Conservation (phyloP, 257 asterid genomes). For the Solanum paucissectum region DNA sequence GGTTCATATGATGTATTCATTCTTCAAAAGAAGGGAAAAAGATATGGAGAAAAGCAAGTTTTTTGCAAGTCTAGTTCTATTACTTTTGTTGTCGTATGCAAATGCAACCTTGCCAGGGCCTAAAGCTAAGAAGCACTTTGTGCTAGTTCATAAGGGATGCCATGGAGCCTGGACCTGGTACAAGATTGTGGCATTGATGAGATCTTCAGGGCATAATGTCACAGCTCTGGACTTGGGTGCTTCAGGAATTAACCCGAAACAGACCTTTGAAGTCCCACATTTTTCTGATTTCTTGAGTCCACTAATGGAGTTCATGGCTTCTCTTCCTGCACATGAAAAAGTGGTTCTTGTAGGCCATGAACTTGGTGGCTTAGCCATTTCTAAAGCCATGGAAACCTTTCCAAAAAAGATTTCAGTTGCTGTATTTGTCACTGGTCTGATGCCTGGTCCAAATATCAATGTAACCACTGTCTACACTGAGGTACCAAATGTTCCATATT, state of each 20-base stretch:
- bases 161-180: no score
- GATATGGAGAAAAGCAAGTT: no score
- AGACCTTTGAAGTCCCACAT: background rate
- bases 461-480: background rate
- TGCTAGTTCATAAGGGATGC: no score
- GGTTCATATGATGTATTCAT: no score
- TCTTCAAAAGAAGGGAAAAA: no score
- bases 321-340: background rate
- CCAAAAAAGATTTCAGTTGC: background rate
- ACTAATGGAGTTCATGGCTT: background rate
- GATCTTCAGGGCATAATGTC: background rate
- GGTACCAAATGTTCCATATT: no score
- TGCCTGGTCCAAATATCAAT: background rate
- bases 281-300: background rate
- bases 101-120: no score
- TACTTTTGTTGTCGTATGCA: no score
- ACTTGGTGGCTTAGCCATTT: background rate
- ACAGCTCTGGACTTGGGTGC: background rate
- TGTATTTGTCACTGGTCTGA: background rate
- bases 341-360: background rate
- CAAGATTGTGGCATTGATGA: no score
- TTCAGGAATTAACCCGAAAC: background rate
- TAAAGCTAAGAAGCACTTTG: no score
- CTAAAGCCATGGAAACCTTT: background rate
- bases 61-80: no score